phyloP scores from a whole-genome alignment of 2,329 filamentous ascomycete genomes.

The Talaromyces sp. region DNA sequence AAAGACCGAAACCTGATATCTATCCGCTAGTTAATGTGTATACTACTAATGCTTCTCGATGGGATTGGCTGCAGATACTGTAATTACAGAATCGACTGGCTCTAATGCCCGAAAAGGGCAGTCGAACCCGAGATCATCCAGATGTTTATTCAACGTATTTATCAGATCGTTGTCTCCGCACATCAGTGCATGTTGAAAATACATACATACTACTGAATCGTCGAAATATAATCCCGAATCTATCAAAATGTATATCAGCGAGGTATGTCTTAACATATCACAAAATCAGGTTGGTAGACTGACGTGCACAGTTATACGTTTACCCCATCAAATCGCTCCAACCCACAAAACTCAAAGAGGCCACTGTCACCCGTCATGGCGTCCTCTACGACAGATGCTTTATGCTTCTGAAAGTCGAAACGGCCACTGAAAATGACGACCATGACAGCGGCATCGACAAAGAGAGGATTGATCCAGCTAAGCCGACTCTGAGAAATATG shows the following conservation, averaged over 20 bases:
- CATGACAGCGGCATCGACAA: slow-evolving; percentile 18
- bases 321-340: slow-evolving; percentile 74
- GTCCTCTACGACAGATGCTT: slow-evolving; percentile 65
- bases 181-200: background rate
- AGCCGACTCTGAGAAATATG: slow-evolving; percentile 49
- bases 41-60: background rate
- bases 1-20: no score
- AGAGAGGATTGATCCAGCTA: background rate
- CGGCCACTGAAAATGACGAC: slow-evolving; percentile 26
- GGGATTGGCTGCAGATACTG: background rate
- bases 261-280: background rate
- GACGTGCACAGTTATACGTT: slow-evolving; percentile 57
- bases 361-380: slow-evolving; percentile 59
- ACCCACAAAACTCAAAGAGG: slow-evolving; percentile 53
- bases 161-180: background rate
- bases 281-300: background rate
- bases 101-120: background rate
- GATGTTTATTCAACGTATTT: background rate
- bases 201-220: background rate
- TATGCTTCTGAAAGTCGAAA: slow-evolving; percentile 60
- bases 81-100: background rate
- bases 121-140: background rate
- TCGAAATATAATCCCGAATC: background rate
- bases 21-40: background rate
- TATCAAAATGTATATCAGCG: slow-evolving; percentile 10